Conservation (phyloP, 2,329 filamentous ascomycete genomes). For the Berkeleyomyces rouxiae region DNA sequence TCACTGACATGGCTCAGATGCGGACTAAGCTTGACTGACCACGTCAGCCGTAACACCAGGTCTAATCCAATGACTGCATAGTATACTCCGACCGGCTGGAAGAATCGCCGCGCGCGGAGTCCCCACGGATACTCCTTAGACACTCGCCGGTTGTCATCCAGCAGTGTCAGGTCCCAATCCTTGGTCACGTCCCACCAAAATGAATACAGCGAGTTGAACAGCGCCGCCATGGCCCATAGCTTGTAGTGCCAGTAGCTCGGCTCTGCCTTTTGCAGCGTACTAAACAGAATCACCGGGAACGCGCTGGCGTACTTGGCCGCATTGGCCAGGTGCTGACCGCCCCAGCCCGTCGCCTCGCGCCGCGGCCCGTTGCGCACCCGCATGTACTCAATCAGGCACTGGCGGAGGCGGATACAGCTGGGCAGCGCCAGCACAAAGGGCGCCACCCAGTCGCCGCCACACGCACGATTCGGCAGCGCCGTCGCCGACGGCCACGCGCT, state of each 20-base stretch:
- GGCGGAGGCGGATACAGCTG: conserved; percentile 70
- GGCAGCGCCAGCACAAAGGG: conserved; percentile 74
- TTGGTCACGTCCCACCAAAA: conserved; percentile 97
- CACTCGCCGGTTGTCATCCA: conserved; percentile 42
- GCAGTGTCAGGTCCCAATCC: conserved; percentile 88
- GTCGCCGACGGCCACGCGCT: conserved; percentile 55
- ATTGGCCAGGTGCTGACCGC: conserved; percentile 80
- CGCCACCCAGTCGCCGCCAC: conserved; percentile 63
- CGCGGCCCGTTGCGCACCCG: conserved; percentile 46
- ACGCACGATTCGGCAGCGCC: conserved; percentile 61
- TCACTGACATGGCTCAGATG: conserved; percentile 73
- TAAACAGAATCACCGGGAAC: conserved; percentile 77
- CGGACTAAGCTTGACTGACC: conserved; percentile 73
- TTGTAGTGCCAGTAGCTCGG: conserved; percentile 29
- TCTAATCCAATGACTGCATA: conserved; percentile 69
- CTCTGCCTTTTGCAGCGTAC: conserved; percentile 50
- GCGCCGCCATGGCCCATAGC: conserved; percentile 53
- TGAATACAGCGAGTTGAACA: conserved; percentile 79
- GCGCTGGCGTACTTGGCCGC: conserved; percentile 87
- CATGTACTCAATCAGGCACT: conserved; percentile 78
- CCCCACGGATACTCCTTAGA: conserved; percentile 57
- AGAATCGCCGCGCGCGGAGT: conserved; percentile 56
- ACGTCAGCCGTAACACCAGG: conserved; percentile 69
- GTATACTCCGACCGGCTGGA: conserved; percentile 59
- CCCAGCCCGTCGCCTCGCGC: conserved; percentile 48